Conservation (phyloP, 2,329 filamentous ascomycete genomes). For the Colletotrichum euphorbiae region DNA sequence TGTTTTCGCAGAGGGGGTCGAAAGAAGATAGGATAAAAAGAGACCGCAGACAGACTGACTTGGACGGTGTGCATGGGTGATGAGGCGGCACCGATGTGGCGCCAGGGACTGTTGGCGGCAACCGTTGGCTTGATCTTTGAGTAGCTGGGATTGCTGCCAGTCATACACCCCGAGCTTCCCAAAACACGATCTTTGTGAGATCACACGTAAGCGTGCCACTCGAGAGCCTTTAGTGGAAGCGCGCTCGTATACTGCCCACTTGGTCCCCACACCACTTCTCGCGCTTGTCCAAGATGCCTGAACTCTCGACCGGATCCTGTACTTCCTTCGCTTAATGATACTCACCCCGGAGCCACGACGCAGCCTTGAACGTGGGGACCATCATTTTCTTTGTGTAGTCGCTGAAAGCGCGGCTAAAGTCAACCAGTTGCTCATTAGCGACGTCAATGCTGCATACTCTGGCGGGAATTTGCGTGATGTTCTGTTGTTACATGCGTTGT, state of each 20-base stretch:
- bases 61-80: neutral
- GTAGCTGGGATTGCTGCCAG: conserved; percentile 2
- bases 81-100: neutral
- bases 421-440: neutral
- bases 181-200: conserved; percentile 2
- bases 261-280: neutral
- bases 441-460: neutral
- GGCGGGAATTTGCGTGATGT: neutral
- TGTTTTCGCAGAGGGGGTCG: neutral
- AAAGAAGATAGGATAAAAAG: neutral
- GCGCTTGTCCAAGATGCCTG: neutral
- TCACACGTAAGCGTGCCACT: conserved; percentile 9
- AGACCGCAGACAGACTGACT: conserved; percentile 5
- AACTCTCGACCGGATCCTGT: neutral
- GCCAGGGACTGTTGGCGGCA: neutral
- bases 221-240: neutral
- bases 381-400: neutral
- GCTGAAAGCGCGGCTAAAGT: conserved; percentile 15
- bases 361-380: neutral
- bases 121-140: conserved; percentile 1
- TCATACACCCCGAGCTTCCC: neutral
- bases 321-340: neutral
- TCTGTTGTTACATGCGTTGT: neutral
- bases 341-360: neutral
- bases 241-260: conserved; percentile 13